Base-by-base conservation (phyloP, 306 rosid species). In the Pterocarpus macrocarpus region DNA sequence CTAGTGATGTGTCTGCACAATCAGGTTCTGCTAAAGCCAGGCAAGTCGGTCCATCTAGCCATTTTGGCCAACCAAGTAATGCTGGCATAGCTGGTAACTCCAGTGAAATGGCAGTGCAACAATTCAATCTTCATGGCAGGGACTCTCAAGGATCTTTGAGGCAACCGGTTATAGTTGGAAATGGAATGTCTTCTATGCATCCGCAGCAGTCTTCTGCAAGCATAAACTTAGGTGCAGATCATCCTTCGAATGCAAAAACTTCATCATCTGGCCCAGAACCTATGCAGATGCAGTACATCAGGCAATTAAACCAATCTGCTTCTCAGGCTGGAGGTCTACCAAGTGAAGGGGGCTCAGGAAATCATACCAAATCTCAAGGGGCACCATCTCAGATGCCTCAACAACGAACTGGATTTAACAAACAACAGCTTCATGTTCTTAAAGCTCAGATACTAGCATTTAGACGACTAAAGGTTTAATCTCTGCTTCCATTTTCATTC, bases 381-480 rank as follows among this genome's bases (percentile, higher is more conserved):
- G 88, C 84, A 70, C 77, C 90, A 44, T 55, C 95, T 83, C 95
- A 88, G 84, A 73, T 43, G 39, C 84, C 90, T 81, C 97, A 91
- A 70, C 90, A 89, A 68, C 81, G 69, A 70, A 67, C 57, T 82
- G 94, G 88, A 41, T 95, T 95, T 87, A 89, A 98, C 82, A 93
- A 90, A 87, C 94, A 89, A 80, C 99, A 93, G 85, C 86, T 91
- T 58, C 99, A 95, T 69, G 99, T 93, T 81, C 97, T 95, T 66
- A 95, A 95, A 86, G 99, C 99, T 67, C 99, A 95, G 73, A 95
- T 95, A 80, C 86, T 95, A 62, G 99, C 99, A 76, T 93, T 95
- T 82, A 89, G 98, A 91, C 95, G 98, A 79, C 84, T 93, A 73
- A 95, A 95, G 99, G 99, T 95, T 79, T 78, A 58, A 78, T 55